These are phyloP conservation scores for Zoysia japonica DNA, from an alignment of 176 grass and related monocot species.

Conservation along the genomic window DNA sequence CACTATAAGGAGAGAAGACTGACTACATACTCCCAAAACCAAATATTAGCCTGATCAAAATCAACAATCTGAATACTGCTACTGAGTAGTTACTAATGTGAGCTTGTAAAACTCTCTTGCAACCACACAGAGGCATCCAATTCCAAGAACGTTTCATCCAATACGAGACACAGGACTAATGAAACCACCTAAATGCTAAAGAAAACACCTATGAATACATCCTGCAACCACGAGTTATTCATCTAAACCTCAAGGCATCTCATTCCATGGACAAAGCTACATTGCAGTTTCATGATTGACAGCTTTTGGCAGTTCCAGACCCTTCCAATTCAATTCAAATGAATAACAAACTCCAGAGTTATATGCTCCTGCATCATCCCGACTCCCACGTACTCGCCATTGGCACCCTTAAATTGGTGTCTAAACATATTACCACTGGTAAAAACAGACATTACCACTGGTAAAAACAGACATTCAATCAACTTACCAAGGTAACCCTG, in stretches of 20 bases:
- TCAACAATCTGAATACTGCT: not conserved
- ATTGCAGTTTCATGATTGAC: constrained; percentile 8
- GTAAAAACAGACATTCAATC: not conserved
- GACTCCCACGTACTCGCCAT: not conserved
- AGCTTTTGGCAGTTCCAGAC: not conserved
- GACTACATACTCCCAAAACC: not conserved
- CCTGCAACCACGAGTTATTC: not conserved
- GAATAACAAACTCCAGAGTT: not conserved
- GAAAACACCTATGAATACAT: not conserved
- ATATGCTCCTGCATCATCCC: not conserved
- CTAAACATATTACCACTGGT: not conserved
- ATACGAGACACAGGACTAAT: not conserved
- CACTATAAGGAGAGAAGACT: not conserved
- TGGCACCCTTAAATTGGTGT: not conserved
- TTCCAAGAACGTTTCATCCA: not conserved
- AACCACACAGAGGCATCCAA: constrained; percentile 16
- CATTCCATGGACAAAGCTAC: not conserved
- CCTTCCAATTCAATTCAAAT: not conserved
- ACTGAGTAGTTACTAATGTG: not conserved
- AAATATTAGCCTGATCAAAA: constrained; percentile 11
- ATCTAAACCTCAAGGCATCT: not conserved
- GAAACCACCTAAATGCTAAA: constrained; percentile 9
- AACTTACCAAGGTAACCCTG: constrained; percentile 73
- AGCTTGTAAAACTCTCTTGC: not conserved
- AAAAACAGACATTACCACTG: not conserved